Percentiles rank a stretch among this genome's conserved stretches.
Evolutionary conservation across 2,329 filamentous ascomycete genomes (phyloP).

Genomic region (Arthrinium phaeospermum): DNA sequence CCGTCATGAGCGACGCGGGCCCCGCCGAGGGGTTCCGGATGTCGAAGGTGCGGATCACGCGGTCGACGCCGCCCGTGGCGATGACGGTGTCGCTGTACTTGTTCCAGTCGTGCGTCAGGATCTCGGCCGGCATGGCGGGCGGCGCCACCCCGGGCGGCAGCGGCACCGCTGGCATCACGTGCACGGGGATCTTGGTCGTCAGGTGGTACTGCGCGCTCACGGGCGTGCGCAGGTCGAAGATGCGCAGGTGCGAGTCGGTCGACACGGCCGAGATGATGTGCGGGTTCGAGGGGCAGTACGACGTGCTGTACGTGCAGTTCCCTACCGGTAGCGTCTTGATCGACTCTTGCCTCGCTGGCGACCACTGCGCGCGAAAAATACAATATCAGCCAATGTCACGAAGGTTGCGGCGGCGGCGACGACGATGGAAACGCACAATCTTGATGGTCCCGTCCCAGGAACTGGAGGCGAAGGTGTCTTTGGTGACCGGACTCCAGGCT

Average conservation of each 20-base stretch:
- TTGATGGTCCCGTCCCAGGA: slow-evolving; percentile 98
- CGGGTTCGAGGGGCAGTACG: slow-evolving; percentile 88
- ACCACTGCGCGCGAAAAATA: slow-evolving; percentile 65
- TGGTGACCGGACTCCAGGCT: slow-evolving; percentile 88
- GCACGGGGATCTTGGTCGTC: slow-evolving; percentile 81
- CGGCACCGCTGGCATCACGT: slow-evolving; percentile 64
- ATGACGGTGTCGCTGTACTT: slow-evolving; percentile 89
- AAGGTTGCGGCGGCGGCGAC: neutral
- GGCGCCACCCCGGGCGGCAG: slow-evolving; percentile 37
- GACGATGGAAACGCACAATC: slow-evolving; percentile 59
- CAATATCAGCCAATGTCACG: neutral
- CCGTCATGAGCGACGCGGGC: slow-evolving; percentile 74
- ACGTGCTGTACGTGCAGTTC: slow-evolving; percentile 91
- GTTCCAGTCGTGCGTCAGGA: slow-evolving; percentile 98
- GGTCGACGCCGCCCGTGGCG: slow-evolving; percentile 88
- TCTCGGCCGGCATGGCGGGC: slow-evolving; percentile 72
- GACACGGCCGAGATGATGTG: slow-evolving; percentile 86
- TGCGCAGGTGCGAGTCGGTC: slow-evolving; percentile 84
- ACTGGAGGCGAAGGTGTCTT: slow-evolving; percentile 87
- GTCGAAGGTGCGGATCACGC: slow-evolving; percentile 87
- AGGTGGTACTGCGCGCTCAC: slow-evolving; percentile 88
- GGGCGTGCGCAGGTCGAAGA: slow-evolving; percentile 92
- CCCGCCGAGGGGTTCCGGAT: slow-evolving; percentile 77
- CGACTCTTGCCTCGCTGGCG: slow-evolving; percentile 75
- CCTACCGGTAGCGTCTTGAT: slow-evolving; percentile 88